These are phyloP conservation scores for Paramarasmius palmivorus DNA, from an alignment of 1,284 basidiomycete genomes.

Conservation along the genomic window DNA sequence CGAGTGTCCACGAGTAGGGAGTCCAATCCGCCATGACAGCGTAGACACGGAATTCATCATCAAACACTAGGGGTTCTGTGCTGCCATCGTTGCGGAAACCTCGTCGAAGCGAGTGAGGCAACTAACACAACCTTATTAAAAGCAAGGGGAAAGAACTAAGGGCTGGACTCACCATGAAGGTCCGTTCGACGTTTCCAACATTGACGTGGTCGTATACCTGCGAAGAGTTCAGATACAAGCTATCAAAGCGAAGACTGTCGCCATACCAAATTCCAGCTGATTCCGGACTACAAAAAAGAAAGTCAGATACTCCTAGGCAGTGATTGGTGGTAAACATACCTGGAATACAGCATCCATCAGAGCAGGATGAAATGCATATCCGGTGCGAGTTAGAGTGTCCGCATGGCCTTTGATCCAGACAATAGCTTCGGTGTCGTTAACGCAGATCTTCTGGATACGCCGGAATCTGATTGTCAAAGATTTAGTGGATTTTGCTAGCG, in stretches of 20 bases:
- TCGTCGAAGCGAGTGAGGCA: slow-evolving; percentile 19
- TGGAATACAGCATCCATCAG: slow-evolving; percentile 5
- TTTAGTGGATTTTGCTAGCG: background rate
- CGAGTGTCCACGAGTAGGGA: slow-evolving; percentile 12
- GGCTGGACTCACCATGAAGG: background rate
- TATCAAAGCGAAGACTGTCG: background rate
- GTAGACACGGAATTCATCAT: slow-evolving; percentile 19
- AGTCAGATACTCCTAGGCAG: background rate
- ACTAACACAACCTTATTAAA: slow-evolving; percentile 1
- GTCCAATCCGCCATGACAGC: slow-evolving; percentile 15
- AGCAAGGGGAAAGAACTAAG: background rate
- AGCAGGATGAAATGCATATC: slow-evolving; percentile 2
- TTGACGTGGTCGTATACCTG: slow-evolving; percentile 3
- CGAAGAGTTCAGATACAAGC: background rate
- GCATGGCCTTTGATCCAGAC: slow-evolving; percentile 2
- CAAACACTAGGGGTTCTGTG: slow-evolving; percentile 15
- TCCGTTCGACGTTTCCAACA: background rate
- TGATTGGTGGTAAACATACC: background rate
- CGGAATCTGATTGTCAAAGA: background rate
- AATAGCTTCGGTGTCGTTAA: slow-evolving; percentile 1
- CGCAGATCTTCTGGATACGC: slow-evolving; percentile 1
- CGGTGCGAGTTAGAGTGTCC: slow-evolving; percentile 3
- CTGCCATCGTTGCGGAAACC: slow-evolving; percentile 21
- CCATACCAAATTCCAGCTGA: slow-evolving; percentile 2
- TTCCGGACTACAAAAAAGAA: background rate